phyloP scores from a whole-genome alignment of 805 yeast species.

The Kluyveromyces wickerhamii region DNA sequence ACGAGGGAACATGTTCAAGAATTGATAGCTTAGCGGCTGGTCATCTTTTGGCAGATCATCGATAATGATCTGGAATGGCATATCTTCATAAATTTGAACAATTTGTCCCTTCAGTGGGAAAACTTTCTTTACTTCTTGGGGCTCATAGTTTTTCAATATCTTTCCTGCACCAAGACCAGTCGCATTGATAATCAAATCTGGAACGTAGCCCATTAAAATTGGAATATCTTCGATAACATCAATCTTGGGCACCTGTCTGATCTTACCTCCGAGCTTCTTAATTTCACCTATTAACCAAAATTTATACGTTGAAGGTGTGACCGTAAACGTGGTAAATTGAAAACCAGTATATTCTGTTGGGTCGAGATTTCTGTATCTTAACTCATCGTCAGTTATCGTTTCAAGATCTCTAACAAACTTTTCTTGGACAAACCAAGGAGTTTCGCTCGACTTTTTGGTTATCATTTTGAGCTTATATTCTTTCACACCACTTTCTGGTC shows the following conservation, averaged over 20 bases:
- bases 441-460: slow-evolving; percentile 13
- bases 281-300: slow-evolving; percentile 43
- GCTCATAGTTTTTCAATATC: slow-evolving; percentile 30
- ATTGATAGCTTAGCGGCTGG: slow-evolving; percentile 29
- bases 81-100: slow-evolving; percentile 40
- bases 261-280: slow-evolving; percentile 38
- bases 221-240: slow-evolving; percentile 43
- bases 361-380: slow-evolving; percentile 25
- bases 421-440: slow-evolving; percentile 42
- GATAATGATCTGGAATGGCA: slow-evolving; percentile 30
- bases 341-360: slow-evolving; percentile 35
- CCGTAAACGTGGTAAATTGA: slow-evolving; percentile 46
- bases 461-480: slow-evolving; percentile 15
- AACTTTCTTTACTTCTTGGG: slow-evolving; percentile 33
- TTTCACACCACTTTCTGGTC: slow-evolving; percentile 44
- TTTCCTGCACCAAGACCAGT: slow-evolving; percentile 43
- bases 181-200: slow-evolving; percentile 50
- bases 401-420: slow-evolving; percentile 36
- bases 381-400: slow-evolving; percentile 29
- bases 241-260: slow-evolving; percentile 36
- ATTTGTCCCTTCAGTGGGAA: slow-evolving; percentile 58
- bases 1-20: slow-evolving; percentile 57
- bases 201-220: slow-evolving; percentile 28
- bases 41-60: slow-evolving; percentile 20
- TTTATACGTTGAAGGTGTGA: slow-evolving; percentile 51